These are phyloP conservation scores for Hippophae rhamnoides DNA, from an alignment of 306 rosid species.

Conservation along the genomic window DNA sequence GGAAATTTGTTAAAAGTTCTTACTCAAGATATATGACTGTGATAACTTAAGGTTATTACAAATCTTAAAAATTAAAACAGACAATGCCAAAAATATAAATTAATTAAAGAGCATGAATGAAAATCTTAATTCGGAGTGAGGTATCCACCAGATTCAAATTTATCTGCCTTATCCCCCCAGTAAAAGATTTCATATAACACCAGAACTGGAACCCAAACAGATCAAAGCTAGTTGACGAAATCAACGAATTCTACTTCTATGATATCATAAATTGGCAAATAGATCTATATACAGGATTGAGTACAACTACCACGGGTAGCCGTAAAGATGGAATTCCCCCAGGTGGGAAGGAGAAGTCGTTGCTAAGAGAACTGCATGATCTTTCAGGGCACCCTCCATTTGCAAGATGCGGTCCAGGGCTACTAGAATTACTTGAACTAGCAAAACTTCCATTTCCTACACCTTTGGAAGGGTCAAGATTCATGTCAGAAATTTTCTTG, in stretches of 20 bases:
- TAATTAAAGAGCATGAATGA: no score
- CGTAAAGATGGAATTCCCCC: constrained; percentile 72
- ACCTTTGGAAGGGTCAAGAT: constrained; percentile 64
- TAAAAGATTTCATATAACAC: no score
- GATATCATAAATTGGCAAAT: constrained; percentile 1
- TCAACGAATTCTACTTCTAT: neutral
- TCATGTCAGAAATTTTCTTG: constrained; percentile 85
- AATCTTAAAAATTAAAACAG: no score
- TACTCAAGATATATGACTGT: no score
- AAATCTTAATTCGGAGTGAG: no score
- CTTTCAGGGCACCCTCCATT: constrained; percentile 72
- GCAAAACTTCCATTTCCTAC: constrained; percentile 70
- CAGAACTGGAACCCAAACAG: no score
- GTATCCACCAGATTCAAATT: no score
- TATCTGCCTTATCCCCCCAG: no score
- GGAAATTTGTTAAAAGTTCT: no score
- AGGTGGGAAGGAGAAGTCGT: constrained; percentile 60
- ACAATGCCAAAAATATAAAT: no score
- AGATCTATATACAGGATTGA: constrained; percentile 16
- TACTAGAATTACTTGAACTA: constrained; percentile 72
- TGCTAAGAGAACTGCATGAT: constrained; percentile 42
- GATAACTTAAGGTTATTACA: no score
- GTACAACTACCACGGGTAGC: constrained; percentile 78
- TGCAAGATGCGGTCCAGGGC: constrained; percentile 51
- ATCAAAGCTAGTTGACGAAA: no score